Base-by-base conservation (phyloP, 805 yeast genomes). In the Vanderwaltozyma verrucispora region DNA sequence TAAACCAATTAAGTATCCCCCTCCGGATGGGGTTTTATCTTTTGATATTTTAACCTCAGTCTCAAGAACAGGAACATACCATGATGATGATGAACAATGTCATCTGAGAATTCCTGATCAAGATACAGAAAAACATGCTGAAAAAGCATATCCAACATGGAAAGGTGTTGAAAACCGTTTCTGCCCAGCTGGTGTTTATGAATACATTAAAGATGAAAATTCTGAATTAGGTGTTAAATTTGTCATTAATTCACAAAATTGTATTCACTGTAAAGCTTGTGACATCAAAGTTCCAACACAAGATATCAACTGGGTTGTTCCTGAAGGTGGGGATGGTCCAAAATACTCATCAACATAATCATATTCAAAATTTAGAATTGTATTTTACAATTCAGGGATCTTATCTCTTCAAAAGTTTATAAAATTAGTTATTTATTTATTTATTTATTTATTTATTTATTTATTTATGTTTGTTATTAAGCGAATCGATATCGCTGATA, bases 251-350 rank as follows among this genome's bases (percentile, higher is more conserved):
- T 75, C 95, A 16, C 98, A 92, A 64, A 92, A 92, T 63, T 92
- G 98, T 67, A 88, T 92, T 47, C 98, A 92, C 62, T 92, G 98
- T 67, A 92, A 92, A 63, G 89, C 97, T 2, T 89, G 98, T 68
- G 98, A 92, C 62, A 92, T 92, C 60, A 92, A 92, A 63, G 94
- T 81, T 9, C 98, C 98, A 7, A 71, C 85, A 1, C 96, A 89
- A 63, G 96, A 88, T 55, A 92, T 92, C 44, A 71, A 75, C 55
- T 92, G 98, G 98, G 74, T 78, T 11, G 95, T 86, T n/a, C 98
- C 98, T 7, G 97, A 92, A 66, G 97, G 98, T 43, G 96, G 97
- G 23, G 98, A 83, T 59, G 98, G 98, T 12, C 98, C 98, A 40
- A 92, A 92, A 61, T 92, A 92, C 59, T 79, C 80, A 8, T 24